These are phyloP conservation scores for Basidioascus undulatus DNA, from an alignment of 768 basidiomycete species.

Conservation along the genomic window DNA sequence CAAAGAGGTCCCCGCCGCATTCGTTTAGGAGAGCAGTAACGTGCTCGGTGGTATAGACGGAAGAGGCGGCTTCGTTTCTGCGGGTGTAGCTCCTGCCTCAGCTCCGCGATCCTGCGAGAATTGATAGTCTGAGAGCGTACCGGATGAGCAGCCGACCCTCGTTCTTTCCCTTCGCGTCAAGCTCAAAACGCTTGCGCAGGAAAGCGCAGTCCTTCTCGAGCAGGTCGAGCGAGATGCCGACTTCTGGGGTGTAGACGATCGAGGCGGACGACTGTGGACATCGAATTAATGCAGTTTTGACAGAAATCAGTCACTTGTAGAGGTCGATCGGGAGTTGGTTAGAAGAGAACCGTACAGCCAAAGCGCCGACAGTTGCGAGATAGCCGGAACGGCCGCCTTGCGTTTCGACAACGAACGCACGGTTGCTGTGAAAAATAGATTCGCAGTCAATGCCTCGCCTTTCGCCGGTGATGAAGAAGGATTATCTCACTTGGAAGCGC, in stretches of 20 bases:
- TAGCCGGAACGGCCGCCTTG: slow-evolving; percentile 95
- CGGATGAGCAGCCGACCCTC: slow-evolving; percentile 84
- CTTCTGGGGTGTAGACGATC: slow-evolving; percentile 86
- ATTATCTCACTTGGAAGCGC: too few species aligned
- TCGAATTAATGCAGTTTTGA: too few species aligned
- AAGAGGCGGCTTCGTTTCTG: slow-evolving; percentile 68
- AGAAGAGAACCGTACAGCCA: slow-evolving; percentile 41
- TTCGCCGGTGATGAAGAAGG: too few species aligned
- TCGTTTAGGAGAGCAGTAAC: slow-evolving; percentile 85
- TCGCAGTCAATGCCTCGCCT: too few species aligned
- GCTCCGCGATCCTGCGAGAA: too few species aligned
- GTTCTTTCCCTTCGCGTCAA: slow-evolving; percentile 68
- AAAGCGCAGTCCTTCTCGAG: slow-evolving; percentile 66
- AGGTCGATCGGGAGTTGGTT: too few species aligned
- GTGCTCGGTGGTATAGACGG: slow-evolving; percentile 72
- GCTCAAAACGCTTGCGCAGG: slow-evolving; percentile 56
- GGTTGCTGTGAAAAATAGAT: too few species aligned
- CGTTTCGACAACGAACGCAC: slow-evolving; percentile 94
- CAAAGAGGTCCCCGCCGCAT: slow-evolving; percentile 72
- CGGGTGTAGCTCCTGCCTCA: too few species aligned
- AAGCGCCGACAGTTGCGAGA: slow-evolving; percentile 78
- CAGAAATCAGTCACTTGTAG: too few species aligned
- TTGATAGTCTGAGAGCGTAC: too few species aligned
- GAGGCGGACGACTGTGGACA: too few species aligned
- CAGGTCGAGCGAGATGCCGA: slow-evolving; percentile 58